Evolutionary conservation across 176 grass and related monocot species (phyloP).

Genomic region (Alloteropsis semialata): DNA sequence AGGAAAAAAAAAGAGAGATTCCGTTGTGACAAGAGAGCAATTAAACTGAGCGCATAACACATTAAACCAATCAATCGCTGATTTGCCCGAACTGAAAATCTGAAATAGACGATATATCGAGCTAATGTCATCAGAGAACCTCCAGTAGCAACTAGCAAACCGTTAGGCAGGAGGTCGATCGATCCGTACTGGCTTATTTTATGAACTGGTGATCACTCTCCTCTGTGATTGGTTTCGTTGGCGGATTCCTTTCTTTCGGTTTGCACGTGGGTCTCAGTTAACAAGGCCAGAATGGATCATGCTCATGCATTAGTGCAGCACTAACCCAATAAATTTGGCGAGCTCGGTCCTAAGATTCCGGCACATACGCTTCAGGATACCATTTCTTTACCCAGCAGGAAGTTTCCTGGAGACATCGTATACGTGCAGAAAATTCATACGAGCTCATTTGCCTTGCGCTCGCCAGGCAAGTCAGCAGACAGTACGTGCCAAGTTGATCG

Average conservation of each 20-base stretch:
- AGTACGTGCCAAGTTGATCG: slow-evolving; percentile 41
- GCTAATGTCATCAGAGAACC: not conserved
- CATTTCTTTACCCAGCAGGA: slow-evolving; percentile 28
- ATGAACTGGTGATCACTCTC: not conserved
- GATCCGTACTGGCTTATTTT: not conserved
- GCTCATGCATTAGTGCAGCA: not conserved
- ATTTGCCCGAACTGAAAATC: not conserved
- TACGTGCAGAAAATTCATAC: not conserved
- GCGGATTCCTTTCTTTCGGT: slow-evolving; percentile 29
- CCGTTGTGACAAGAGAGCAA: not conserved
- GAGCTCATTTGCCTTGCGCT: not conserved
- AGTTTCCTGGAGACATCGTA: slow-evolving; percentile 33
- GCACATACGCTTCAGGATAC: slow-evolving; percentile 32
- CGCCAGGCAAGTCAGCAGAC: slow-evolving; percentile 21
- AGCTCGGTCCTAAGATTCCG: slow-evolving; percentile 36
- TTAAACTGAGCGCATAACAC: not conserved
- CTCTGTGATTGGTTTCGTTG: slow-evolving; percentile 23
- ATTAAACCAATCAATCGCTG: not conserved
- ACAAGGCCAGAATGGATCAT: slow-evolving; percentile 14
- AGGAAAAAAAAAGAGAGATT: slow-evolving; percentile 15
- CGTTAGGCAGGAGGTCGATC: not conserved
- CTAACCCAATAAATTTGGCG: slow-evolving; percentile 26
- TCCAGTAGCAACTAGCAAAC: not conserved
- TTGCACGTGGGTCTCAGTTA: slow-evolving; percentile 41
- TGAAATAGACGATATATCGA: not conserved